Conservation (phyloP, 805 yeast species). For the Nakazawaea holstii region DNA sequence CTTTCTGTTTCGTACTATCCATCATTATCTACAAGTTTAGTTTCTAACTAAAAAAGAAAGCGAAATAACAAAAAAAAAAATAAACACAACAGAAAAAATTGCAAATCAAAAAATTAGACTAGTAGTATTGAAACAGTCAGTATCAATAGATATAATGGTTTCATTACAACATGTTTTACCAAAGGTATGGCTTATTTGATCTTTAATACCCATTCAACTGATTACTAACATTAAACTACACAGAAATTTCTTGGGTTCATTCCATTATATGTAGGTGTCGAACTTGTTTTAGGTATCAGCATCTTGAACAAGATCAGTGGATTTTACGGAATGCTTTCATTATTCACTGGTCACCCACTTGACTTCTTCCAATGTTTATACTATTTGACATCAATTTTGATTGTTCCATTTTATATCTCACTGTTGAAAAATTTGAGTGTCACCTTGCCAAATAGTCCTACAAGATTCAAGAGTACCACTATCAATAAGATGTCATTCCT, state of each 20-base stretch:
- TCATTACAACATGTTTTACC: constrained; percentile 6
- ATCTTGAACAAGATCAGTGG: constrained; percentile 88
- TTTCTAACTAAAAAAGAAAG: no score
- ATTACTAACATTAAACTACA: background rate
- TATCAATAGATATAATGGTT: background rate
- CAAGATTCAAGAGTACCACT: constrained; percentile 36
- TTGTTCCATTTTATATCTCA: constrained; percentile 58
- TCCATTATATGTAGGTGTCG: constrained; percentile 87
- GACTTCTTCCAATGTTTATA: constrained; percentile 78
- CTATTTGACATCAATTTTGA: constrained; percentile 58
- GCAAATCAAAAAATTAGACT: no score
- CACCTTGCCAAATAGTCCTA: constrained; percentile 17
- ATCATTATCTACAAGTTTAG: no score
- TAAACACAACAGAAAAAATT: no score
- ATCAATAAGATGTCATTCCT: constrained; percentile 59
- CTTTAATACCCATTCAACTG: no score
- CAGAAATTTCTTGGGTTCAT: constrained; percentile 61
- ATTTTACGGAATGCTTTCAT: constrained; percentile 75
- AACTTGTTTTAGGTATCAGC: constrained; percentile 67
- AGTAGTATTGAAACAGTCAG: no score
- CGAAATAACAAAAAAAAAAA: no score
- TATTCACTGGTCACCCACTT: constrained; percentile 86
- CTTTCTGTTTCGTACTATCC: no score
- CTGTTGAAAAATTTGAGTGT: constrained; percentile 44
- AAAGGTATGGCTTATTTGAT: constrained; percentile 2